phyloP scores from a whole-genome alignment of 768 basidiomycete species.

The Panaeolus papilionaceus region DNA sequence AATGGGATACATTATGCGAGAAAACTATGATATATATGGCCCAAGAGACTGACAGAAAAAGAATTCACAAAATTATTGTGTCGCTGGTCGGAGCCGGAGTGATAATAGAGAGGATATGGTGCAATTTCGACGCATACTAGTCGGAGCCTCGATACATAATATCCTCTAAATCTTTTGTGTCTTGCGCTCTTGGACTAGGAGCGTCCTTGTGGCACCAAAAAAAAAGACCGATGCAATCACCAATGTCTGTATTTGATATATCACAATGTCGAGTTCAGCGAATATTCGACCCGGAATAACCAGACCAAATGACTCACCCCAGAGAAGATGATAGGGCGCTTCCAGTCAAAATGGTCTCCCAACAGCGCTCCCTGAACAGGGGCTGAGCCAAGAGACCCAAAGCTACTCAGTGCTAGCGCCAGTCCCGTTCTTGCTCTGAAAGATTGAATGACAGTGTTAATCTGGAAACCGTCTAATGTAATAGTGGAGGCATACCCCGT shows the following conservation, averaged over 20 bases:
- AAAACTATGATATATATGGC: too few species aligned
- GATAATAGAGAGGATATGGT: too few species aligned
- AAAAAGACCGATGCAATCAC: not conserved
- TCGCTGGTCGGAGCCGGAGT: too few species aligned
- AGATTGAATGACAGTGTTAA: not conserved
- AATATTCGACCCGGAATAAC: not conserved
- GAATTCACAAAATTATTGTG: too few species aligned
- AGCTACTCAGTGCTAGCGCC: constrained; percentile 36
- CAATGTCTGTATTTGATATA: not conserved
- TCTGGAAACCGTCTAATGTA: not conserved
- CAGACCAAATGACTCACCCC: constrained; percentile 30
- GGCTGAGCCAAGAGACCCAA: constrained; percentile 37
- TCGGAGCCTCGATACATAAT: too few species aligned
- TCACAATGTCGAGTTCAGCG: not conserved
- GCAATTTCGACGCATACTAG: too few species aligned
- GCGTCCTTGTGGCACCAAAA: not conserved
- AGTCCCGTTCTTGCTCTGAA: constrained; percentile 40
- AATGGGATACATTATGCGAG: too few species aligned
- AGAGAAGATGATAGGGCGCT: constrained; percentile 38
- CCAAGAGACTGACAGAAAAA: too few species aligned
- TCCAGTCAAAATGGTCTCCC: constrained; percentile 33
- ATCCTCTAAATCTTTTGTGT: not conserved
- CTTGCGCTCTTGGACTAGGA: not conserved
- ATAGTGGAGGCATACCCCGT: constrained; percentile 36
- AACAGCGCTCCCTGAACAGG: constrained; percentile 43